Evolutionary conservation across 1,284 basidiomycete genomes (phyloP), one percentile per base, ranked within the genome.

Genomic region (Phaffia rhodozyma): DNA sequence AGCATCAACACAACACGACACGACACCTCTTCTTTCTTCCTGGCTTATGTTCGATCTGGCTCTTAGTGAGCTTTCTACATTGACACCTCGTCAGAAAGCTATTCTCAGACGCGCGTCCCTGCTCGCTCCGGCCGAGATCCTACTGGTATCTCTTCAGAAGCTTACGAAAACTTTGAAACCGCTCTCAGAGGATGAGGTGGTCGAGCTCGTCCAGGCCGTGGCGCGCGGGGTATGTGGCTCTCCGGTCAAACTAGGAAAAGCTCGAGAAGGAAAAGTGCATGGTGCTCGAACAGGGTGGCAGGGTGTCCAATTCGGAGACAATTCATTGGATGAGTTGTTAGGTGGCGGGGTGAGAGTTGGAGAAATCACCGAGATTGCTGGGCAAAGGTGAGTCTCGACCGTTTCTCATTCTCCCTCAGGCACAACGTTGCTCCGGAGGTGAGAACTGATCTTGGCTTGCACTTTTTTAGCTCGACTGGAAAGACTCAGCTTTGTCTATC

Each of bases 401-500:
- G 18, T 32, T 5, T 48, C 32, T 58, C 53, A 5, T 50, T 18
- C 58, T 49, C 21, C n/a, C 57, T 30, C 34, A 25, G 27, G 25
- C n/a, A 38, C 50, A 27, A 34, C 27, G 9, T 18, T n/a, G 23
- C 23, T 25, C 38, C 29, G 23, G 29, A 53, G n/a, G 11, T 18
- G 27, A n/a, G 20, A 47, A 23, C 48, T 20, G 16, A 23, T 38
- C 20, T 21, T 38, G 5, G 18, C 5, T 16, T 51, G 20, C 13
- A 3, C 25, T 1, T 25, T 43, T 7, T 61, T 23, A 76, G 48
- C 76, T 82, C 66, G 80, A 80, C 71, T 68, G 72, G 70, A 57
- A 74, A 72, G 68, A 76, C 66, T 53, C 80, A 55, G 72, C 77
- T 20, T 70, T 82, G 6, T 79, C 78, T 93, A 21, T 86, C 90